Evolutionary conservation across 1,284 basidiomycete species (phyloP), one percentile per base, ranked within the genome.

Genomic region (Apiotrichum domesticum): DNA sequence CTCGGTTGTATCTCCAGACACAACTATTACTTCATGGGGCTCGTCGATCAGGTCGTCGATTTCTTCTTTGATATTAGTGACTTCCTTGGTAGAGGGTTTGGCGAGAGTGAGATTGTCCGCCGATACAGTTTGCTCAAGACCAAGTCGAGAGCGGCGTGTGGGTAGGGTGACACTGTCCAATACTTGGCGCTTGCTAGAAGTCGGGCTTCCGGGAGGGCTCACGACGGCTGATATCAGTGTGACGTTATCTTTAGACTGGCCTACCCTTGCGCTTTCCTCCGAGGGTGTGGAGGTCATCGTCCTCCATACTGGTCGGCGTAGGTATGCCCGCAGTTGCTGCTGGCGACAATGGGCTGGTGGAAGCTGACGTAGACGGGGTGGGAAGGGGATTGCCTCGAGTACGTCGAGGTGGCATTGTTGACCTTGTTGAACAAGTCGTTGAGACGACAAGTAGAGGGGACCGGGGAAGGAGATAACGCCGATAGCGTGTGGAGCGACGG

Each of bases 31-130:
- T 8, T 40, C 29, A 6, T 21, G 9, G 13, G 40, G 44, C 8
- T 50, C 41, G 47, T 60, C 34, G 35, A 46, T 8, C 21, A 14
- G 10, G 41, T 14, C n/a, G n/a, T 42, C 41, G n/a, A 14, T 9
- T 42, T 54, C 54, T 6, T 46, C 48, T 57, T 59, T 61, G 35
- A 46, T 52, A 8, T 4, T n/a, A 6, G 11, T 42, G 41, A 14
- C n/a, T 42, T 13, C 10, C 5, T 3, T 5, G 33, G 8, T 13
- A 0, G 51, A 32, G 4, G 66, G 51, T 7, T 65, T 39, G 9
- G 52, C 62, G 33, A 72, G 67, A 1, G 72, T 73, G 45, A 71
- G 56, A 47, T 74, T 72, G 47, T 74, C 72, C 3, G 60, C 58
- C 42, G 68, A 70, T 5, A 56, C 59, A 6, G 72, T 73, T 58